Base-by-base conservation (phyloP, 2,329 filamentous ascomycete species). In the Diaporthe velutina region DNA sequence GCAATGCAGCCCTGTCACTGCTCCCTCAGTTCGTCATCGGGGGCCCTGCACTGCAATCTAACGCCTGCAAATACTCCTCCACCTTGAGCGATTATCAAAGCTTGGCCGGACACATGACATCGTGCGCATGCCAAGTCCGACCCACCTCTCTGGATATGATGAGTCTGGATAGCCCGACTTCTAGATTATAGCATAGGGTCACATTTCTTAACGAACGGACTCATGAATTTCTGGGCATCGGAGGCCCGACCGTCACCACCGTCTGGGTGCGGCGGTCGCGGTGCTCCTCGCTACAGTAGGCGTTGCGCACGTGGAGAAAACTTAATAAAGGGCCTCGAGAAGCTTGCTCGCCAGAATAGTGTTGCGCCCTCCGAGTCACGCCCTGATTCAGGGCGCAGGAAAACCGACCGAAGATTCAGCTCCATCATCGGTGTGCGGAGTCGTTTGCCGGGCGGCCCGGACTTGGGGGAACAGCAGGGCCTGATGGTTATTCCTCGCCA, bases 301-400 rank as follows among this genome's bases (percentile, higher is more conserved):
- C 60, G 60, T 19, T 68, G 45, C 48, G 30, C 45, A 38, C 64
- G 64, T 38, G 48, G 30, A 68, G n/a, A 68, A 68, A 68, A 17
- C 64, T 68, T 68, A 68, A 68, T 68, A 54, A 7, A 68, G 33
- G 30, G 33, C n/a, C 17, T 19, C 30, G 1, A 8, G 33, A 68
- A 68, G 33, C 33, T 40, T 68, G 48, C 45, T 67, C n/a, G 30
- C 30, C 64, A 52, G 4, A 52, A 38, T 19, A 52, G 64, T n/a
- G 42, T 52, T 67, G 30, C 45, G 45, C 64, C 64, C 64, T 54
- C 48, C 48, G 64, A 68, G 64, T 68, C 48, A 52, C 48, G 64
- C 64, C 64, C 64, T 68, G 64, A 54, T 38, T 54, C 64, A 68
- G 64, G 64, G 48, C 33, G 33, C 33, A 66, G 8, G 28, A 28